phyloP scores from a whole-genome alignment of 2,329 filamentous ascomycete genomes.

The Exophiala sp. region DNA sequence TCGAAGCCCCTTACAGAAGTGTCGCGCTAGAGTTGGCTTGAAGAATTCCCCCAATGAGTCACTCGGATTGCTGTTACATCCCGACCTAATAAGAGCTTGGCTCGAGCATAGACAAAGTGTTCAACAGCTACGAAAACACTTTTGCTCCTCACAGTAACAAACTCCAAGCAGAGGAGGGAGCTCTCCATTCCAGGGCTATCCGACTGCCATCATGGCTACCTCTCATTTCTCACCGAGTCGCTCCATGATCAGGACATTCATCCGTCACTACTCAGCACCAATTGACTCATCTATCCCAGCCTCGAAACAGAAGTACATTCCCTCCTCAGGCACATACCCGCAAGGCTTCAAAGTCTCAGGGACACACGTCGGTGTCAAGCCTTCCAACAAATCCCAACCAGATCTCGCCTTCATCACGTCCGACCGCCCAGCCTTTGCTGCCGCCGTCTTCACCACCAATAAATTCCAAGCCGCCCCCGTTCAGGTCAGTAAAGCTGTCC shows the following conservation, averaged over 20 bases:
- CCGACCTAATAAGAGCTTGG: too few relatives aligned
- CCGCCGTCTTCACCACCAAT: slow-evolving; percentile 96
- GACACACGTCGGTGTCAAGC: slow-evolving; percentile 89
- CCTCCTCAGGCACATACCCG: slow-evolving; percentile 79
- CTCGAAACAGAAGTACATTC: slow-evolving; percentile 87
- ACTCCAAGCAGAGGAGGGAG: too few relatives aligned
- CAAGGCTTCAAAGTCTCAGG: slow-evolving; percentile 84
- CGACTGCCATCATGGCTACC: slow-evolving; percentile 6
- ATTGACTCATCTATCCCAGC: slow-evolving; percentile 59
- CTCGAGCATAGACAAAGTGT: background rate
- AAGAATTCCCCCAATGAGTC: background rate
- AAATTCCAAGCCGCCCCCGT: slow-evolving; percentile 97
- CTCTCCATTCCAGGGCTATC: background rate
- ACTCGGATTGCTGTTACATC: background rate
- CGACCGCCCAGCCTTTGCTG: slow-evolving; percentile 77
- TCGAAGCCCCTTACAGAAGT: too few relatives aligned
- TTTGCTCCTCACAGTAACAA: too few relatives aligned
- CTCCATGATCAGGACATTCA: slow-evolving; percentile 16
- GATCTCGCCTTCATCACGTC: slow-evolving; percentile 88
- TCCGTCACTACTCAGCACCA: slow-evolving; percentile 41
- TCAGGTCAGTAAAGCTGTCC: slow-evolving; percentile 71
- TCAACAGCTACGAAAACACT: background rate
- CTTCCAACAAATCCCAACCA: slow-evolving; percentile 83
- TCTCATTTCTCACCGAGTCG: slow-evolving; percentile 6
- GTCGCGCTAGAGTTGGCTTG: too few relatives aligned